phyloP scores from a whole-genome alignment of 225 moss, liverwort and hornwort genomes.

The Lunularia cruciata region DNA sequence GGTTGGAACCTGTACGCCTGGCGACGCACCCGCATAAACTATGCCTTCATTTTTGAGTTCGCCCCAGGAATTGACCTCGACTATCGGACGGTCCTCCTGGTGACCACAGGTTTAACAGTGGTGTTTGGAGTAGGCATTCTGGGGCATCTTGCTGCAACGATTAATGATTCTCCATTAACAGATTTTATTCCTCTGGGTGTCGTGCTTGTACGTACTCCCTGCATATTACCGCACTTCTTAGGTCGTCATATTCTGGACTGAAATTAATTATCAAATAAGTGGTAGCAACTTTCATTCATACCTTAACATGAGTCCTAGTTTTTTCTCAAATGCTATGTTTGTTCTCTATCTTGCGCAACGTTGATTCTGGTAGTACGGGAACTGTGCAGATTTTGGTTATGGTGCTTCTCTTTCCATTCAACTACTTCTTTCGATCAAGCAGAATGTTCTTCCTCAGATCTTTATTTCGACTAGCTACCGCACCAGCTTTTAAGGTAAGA shows the following conservation, averaged over 20 bases:
- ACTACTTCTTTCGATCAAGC: conserved; percentile 42
- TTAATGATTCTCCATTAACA: conserved; percentile 27
- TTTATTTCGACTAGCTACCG: conserved; percentile 31
- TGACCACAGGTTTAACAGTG: conserved; percentile 45
- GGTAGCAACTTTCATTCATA: too few species aligned
- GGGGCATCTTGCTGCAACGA: conserved; percentile 38
- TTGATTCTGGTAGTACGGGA: not conserved
- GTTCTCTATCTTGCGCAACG: not conserved
- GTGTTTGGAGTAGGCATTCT: conserved; percentile 43
- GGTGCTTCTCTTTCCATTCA: conserved; percentile 44
- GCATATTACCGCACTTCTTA: too few species aligned
- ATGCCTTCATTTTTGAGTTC: conserved; percentile 66
- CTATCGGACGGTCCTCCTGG: conserved; percentile 58
- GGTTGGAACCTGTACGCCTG: conserved; percentile 61
- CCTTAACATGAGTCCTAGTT: too few species aligned
- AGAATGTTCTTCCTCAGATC: conserved; percentile 41
- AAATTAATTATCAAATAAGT: too few species aligned
- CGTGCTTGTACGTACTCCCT: conserved; percentile 32
- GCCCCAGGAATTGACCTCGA: conserved; percentile 58
- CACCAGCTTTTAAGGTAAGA: conserved; percentile 50
- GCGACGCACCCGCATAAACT: conserved; percentile 62
- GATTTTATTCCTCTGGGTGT: conserved; percentile 43
- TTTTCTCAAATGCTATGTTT: too few species aligned
- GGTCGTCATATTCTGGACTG: too few species aligned
- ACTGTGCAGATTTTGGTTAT: conserved; percentile 42